These are phyloP conservation scores for Crotalaria pallida DNA, from an alignment of 306 rosid species.

Conservation along the genomic window DNA sequence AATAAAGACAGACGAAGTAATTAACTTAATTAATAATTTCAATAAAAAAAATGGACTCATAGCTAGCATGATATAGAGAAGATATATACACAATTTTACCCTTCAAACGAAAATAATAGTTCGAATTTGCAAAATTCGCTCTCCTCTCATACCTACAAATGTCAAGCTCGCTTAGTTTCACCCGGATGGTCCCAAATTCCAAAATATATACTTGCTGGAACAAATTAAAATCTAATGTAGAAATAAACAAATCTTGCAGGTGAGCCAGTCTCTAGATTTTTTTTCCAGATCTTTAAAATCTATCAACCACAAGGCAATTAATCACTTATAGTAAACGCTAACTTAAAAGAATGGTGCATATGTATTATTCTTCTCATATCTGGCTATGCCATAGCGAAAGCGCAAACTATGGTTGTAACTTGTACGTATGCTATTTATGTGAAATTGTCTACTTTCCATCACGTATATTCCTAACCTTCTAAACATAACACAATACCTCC, in stretches of 20 bases:
- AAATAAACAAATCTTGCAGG: constrained; percentile 16
- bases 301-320: neutral
- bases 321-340: constrained; percentile 12
- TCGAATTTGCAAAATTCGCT: no score
- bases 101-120: no score
- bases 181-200: neutral
- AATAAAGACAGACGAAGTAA: no score
- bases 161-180: no score
- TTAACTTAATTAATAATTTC: no score
- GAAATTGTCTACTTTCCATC: constrained; percentile 8
- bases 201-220: neutral
- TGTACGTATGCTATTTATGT: constrained; percentile 3
- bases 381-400: constrained; percentile 4
- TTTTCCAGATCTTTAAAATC: constrained; percentile 9
- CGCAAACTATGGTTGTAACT: constrained; percentile 19
- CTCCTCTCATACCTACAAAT: no score
- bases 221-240: neutral
- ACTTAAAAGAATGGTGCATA: constrained; percentile 29
- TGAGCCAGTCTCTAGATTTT: neutral
- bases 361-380: constrained; percentile 9
- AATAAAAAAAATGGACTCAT: no score
- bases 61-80: no score
- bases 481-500: neutral
- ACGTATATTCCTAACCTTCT: constrained; percentile 7
- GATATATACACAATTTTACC: no score